Evolutionary conservation across 2,329 filamentous ascomycete species (phyloP).

Genomic region (Dactylellina sp.): DNA sequence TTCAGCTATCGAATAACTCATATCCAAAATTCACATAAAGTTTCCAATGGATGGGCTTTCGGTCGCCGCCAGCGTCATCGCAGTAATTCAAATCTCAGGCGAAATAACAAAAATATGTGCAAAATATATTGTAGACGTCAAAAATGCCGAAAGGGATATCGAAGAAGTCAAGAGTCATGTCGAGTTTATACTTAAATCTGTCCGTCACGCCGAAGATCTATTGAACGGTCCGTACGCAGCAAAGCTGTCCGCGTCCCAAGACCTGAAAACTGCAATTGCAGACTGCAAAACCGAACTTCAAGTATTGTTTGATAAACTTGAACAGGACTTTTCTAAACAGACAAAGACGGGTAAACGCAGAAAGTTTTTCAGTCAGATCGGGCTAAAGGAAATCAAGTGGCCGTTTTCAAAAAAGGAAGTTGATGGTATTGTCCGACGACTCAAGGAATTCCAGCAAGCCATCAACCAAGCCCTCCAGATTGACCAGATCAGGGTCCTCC

Average conservation of each 20-base stretch:
- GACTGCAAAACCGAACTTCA: slow-evolving; percentile 11
- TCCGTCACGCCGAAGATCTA: slow-evolving; percentile 10
- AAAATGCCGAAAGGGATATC: slow-evolving; percentile 31
- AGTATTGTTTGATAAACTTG: slow-evolving; percentile 6
- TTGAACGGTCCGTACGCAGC: slow-evolving; percentile 6
- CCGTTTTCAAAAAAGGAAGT: slow-evolving; percentile 28
- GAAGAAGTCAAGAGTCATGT: slow-evolving; percentile 10
- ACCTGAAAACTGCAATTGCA: slow-evolving; percentile 1
- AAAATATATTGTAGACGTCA: slow-evolving; percentile 38
- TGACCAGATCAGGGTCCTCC: slow-evolving; percentile 24
- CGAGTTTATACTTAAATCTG: not conserved
- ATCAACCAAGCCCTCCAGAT: slow-evolving; percentile 18
- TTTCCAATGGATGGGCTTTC: slow-evolving; percentile 38
- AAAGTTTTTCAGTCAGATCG: slow-evolving; percentile 7
- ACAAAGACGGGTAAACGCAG: not conserved
- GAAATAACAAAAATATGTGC: slow-evolving; percentile 35
- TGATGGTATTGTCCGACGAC: slow-evolving; percentile 12
- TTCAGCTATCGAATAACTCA: not conserved
- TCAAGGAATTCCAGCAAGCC: slow-evolving; percentile 4
- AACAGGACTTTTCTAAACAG: slow-evolving; percentile 3
- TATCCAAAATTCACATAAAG: not conserved
- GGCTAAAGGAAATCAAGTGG: slow-evolving; percentile 18
- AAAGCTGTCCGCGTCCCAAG: slow-evolving; percentile 20
- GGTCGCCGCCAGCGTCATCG: slow-evolving; percentile 44
- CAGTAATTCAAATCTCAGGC: slow-evolving; percentile 28